A percentile compares a stretch with the other conserved stretches of the same genome.
phyloP scores from a whole-genome alignment of 1,139 yeast species.

The Kodamaea anthophila region DNA sequence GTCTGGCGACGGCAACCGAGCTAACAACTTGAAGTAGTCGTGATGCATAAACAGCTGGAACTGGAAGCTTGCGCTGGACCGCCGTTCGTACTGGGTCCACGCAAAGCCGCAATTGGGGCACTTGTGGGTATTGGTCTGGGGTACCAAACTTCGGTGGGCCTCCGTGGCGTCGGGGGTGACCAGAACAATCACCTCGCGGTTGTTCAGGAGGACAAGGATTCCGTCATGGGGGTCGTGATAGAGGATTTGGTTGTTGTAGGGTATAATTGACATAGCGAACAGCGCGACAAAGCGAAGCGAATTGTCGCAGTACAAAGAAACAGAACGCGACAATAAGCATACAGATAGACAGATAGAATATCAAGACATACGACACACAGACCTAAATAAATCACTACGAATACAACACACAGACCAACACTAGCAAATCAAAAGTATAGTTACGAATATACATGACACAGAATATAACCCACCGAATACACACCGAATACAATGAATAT shows the following conservation, averaged over 20 bases:
- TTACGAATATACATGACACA: no score
- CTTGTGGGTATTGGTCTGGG: conserved; percentile 8
- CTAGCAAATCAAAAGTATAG: no score
- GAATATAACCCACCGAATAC: no score
- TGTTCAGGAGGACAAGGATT: conserved; percentile 40
- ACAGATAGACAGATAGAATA: no score
- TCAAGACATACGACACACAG: no score
- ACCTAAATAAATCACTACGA: no score
- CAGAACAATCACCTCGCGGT: conserved; percentile 35
- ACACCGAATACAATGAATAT: no score
- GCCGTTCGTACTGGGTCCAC: conserved; percentile 14
- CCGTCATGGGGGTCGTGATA: conserved; percentile 37
- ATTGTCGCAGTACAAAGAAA: no score
- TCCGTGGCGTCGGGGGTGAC: conserved; percentile 18
- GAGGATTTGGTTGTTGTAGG: conserved; percentile 32
- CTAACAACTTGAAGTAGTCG: conserved; percentile 36
- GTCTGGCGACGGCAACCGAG: conserved; percentile 18
- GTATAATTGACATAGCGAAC: conserved; percentile 40
- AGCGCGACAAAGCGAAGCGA: no score
- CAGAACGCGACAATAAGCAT: no score
- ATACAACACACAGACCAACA: no score
- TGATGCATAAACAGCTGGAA: conserved; percentile 26
- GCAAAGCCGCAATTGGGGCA: conserved; percentile 44
- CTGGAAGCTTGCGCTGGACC: conserved; percentile 1
- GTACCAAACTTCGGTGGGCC: no score